Evolutionary conservation across 2,329 filamentous ascomycete species (phyloP).

Genomic region (Aspergillus chevalieri): DNA sequence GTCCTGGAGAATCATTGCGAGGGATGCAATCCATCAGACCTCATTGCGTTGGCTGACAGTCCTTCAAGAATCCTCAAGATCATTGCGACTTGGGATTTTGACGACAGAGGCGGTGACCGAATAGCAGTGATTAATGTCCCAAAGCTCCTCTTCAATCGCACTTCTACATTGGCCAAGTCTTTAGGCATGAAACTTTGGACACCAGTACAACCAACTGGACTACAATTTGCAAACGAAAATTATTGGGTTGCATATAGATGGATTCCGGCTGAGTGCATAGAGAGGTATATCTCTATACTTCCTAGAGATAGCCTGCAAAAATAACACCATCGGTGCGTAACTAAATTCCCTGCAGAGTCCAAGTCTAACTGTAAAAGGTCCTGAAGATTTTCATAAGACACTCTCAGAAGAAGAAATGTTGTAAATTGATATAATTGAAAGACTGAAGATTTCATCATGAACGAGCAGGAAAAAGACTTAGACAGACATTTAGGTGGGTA

Average conservation of each 20-base stretch:
- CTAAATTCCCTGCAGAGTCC: too few relatives aligned
- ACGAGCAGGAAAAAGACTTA: too few relatives aligned
- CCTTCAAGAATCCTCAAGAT: slow-evolving; percentile 4
- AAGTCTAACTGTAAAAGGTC: too few relatives aligned
- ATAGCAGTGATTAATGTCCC: slow-evolving; percentile 7
- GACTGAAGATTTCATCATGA: too few relatives aligned
- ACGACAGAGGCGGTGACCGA: slow-evolving; percentile 2
- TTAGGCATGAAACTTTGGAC: slow-evolving; percentile 1
- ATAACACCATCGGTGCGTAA: too few relatives aligned
- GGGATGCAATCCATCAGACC: slow-evolving; percentile 4
- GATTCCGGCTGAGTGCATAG: slow-evolving; percentile 2
- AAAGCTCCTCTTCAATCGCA: slow-evolving; percentile 8
- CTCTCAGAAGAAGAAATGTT: too few relatives aligned
- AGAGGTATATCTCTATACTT: too few relatives aligned
- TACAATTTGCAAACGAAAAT: slow-evolving; percentile 4
- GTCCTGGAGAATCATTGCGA: slow-evolving; percentile 4
- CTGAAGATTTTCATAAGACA: too few relatives aligned
- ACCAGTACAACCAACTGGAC: neutral
- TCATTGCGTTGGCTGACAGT: slow-evolving; percentile 7
- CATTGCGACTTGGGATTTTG: slow-evolving; percentile 5
- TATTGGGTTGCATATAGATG: slow-evolving; percentile 8
- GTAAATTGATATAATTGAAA: too few relatives aligned
- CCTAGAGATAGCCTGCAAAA: too few relatives aligned
- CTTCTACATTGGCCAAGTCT: slow-evolving; percentile 5
- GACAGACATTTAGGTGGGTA: too few relatives aligned